Evolutionary conservation across 495 filamentous ascomycete genomes (phyloP).

Genomic region (Tirmania nivea): DNA sequence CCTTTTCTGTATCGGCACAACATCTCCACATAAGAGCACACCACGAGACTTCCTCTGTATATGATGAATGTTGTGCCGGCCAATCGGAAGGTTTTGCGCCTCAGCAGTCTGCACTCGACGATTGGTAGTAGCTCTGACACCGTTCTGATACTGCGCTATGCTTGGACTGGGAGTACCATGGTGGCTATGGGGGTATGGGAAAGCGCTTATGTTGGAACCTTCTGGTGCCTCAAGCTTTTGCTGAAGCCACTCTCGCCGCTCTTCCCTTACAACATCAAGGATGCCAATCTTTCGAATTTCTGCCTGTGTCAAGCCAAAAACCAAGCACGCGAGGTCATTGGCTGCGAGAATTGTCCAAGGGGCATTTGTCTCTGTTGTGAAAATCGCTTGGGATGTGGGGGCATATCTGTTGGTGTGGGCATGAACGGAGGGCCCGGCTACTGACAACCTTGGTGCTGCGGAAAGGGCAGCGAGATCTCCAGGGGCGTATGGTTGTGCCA

Average conservation of each 20-base stretch:
- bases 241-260: conserved; percentile 74
- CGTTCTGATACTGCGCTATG: conserved; percentile 6
- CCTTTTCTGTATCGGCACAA: conserved; percentile 87
- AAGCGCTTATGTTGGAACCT: conserved; percentile 20
- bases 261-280: conserved; percentile 75
- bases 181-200: conserved; percentile 26
- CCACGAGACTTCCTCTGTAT: conserved; percentile 52
- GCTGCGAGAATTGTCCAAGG: conserved; percentile 93
- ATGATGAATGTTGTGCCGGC: conserved; percentile 1
- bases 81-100: not conserved
- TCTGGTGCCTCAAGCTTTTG: conserved; percentile 42
- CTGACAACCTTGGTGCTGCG: conserved; percentile 9
- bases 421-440: conserved; percentile 30
- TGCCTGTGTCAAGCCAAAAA: conserved; percentile 85
- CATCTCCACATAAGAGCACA: conserved; percentile 84
- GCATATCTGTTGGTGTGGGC: conserved; percentile 77
- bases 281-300: conserved; percentile 92
- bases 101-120: not conserved
- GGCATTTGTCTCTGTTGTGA: conserved; percentile 66
- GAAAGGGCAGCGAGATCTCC: conserved; percentile 8
- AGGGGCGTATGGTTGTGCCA: conserved; percentile 54
- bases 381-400: conserved; percentile 84
- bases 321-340: conserved; percentile 89
- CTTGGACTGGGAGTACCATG: conserved; percentile 12
- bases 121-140: conserved; percentile 18